phyloP scores from a whole-genome alignment of 108 stramenopile genomes.

The Nannochloropsis salina region DNA sequence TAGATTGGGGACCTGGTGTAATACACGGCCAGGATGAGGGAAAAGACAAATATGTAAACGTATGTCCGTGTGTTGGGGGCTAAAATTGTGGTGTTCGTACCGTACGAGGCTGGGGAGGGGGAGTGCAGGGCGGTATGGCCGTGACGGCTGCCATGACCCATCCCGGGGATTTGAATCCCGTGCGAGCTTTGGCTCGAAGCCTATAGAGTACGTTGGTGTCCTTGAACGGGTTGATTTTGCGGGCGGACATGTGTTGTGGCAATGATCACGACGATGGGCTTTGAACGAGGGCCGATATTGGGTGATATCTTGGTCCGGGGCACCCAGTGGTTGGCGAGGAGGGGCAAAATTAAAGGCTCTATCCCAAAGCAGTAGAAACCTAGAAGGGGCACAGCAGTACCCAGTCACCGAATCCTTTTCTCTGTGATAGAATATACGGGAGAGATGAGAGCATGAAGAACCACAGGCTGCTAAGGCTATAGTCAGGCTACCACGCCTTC shows the following conservation, averaged over 20 bases:
- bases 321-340: too few relatives aligned
- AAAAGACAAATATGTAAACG: not conserved
- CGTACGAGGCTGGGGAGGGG: not conserved
- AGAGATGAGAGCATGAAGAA: too few relatives aligned
- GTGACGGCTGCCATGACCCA: not conserved
- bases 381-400: too few relatives aligned
- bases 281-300: too few relatives aligned
- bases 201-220: not conserved
- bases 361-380: too few relatives aligned
- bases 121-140: not conserved
- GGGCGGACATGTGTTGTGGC: not conserved
- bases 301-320: too few relatives aligned
- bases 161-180: not conserved
- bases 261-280: not conserved
- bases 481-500: too few relatives aligned
- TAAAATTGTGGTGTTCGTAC: not conserved
- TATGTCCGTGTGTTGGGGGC: not conserved
- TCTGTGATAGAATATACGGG: too few relatives aligned
- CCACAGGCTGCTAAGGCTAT: too few relatives aligned
- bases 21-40: too few relatives aligned
- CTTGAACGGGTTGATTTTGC: conserved; percentile 18
- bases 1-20: not conserved
- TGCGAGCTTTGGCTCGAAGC: conserved; percentile 14
- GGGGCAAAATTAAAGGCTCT: too few relatives aligned
- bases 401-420: too few relatives aligned